Conservation (phyloP, 331 rosid species). For the Telfairia occidentalis region DNA sequence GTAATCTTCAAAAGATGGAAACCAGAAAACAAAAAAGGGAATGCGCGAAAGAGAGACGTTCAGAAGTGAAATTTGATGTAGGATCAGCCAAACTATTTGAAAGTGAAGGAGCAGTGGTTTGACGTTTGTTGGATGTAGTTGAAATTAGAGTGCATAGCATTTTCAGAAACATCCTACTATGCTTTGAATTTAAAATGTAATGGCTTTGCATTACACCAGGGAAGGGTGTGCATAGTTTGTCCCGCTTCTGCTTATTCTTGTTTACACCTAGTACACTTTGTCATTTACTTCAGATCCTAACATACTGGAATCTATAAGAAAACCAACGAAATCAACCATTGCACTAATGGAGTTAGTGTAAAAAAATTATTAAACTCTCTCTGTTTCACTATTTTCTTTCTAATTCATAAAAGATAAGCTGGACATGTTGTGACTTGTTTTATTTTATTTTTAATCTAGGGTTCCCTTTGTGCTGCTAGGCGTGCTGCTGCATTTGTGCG, state of each 20-base stretch:
- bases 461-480: conserved; percentile 65
- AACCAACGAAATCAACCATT: not conserved
- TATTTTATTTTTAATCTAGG: conserved; percentile 28
- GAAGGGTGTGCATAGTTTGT: not conserved
- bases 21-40: not conserved
- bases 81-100: not conserved
- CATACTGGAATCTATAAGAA: not conserved
- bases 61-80: not conserved
- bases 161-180: not conserved
- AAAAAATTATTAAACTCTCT: not conserved
- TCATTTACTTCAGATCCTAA: not conserved
- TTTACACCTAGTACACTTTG: not conserved
- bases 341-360: not conserved
- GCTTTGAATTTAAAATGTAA: not conserved
- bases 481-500: conserved; percentile 79
- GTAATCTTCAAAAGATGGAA: not conserved
- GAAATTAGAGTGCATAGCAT: not conserved
- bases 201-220: not conserved
- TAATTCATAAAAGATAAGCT: not conserved
- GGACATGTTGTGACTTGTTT: not conserved
- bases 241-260: not conserved
- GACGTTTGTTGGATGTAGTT: not conserved
- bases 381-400: not conserved
- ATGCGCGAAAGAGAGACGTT: not conserved
- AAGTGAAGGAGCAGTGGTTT: not conserved